phyloP scores from a whole-genome alignment of 169 alveolate genomes.

The Eimeria necatrix region DNA sequence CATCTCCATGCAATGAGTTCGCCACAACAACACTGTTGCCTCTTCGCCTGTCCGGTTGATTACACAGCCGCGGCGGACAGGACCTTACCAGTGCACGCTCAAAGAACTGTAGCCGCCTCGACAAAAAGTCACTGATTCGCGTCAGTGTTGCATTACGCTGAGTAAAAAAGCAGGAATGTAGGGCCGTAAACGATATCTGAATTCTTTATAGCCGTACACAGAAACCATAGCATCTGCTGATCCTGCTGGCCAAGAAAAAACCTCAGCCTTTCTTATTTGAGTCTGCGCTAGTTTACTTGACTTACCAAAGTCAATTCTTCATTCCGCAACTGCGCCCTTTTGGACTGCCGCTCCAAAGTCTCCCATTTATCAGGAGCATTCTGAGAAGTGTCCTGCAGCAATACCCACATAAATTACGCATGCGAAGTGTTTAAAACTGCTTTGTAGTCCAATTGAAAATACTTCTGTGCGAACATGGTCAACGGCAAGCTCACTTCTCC shows the following conservation, averaged over 20 bases:
- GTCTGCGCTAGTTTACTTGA: background rate
- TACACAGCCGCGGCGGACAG: background rate
- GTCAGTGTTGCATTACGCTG: slow-evolving; percentile 78
- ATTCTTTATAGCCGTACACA: too few species aligned
- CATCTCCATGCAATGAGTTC: background rate
- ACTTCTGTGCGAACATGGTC: background rate
- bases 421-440: too few species aligned
- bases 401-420: too few species aligned
- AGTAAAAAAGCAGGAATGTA: background rate
- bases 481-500: slow-evolving; percentile 24
- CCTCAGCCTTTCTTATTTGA: too few species aligned
- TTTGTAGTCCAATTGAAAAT: background rate
- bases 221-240: too few species aligned
- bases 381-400: background rate
- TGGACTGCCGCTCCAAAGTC: slow-evolving; percentile 22
- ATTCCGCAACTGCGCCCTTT: slow-evolving; percentile 35
- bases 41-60: background rate
- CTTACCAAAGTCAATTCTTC: slow-evolving; percentile 49
- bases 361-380: background rate
- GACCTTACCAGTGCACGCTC: slow-evolving; percentile 69
- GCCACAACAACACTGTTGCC: background rate
- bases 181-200: too few species aligned
- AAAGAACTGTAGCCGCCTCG: slow-evolving; percentile 76
- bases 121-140: slow-evolving; percentile 73
- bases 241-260: background rate